Evolutionary conservation across 2,329 filamentous ascomycete species (phyloP).

Genomic region (Colletotrichum melonis): DNA sequence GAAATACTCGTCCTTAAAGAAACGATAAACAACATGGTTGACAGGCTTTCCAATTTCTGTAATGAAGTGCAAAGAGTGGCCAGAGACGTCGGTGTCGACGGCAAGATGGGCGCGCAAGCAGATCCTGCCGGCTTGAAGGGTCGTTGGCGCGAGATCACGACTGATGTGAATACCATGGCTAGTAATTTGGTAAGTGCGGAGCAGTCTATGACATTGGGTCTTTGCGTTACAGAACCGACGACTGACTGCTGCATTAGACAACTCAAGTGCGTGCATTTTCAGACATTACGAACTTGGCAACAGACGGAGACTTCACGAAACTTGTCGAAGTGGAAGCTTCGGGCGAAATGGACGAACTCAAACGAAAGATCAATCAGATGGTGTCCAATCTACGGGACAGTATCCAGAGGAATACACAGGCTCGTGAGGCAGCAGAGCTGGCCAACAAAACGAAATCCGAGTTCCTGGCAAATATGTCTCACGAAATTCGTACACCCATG

Average conservation of each 20-base stretch:
- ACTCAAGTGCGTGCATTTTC: constrained; percentile 98
- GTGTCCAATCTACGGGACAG: constrained; percentile 94
- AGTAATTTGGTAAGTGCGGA: constrained; percentile 65
- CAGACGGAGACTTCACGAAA: constrained; percentile 96
- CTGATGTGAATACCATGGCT: constrained; percentile 94
- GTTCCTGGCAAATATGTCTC: constrained; percentile 98
- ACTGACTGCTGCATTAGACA: constrained; percentile 70
- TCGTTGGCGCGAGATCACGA: constrained; percentile 98
- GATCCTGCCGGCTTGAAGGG: constrained; percentile 93
- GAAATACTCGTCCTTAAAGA: constrained; percentile 95
- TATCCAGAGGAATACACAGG: constrained; percentile 96
- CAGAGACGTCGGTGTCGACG: constrained; percentile 95
- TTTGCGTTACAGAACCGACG: constrained; percentile 30
- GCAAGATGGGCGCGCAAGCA: constrained; percentile 98
- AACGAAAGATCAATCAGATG: constrained; percentile 99
- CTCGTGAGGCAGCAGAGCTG: constrained; percentile 93
- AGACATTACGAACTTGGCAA: constrained; percentile 97
- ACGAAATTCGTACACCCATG: constrained; percentile 97
- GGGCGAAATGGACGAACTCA: constrained; percentile 98
- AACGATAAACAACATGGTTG: constrained; percentile 99
- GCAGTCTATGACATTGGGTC: background rate
- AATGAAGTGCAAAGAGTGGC: constrained; percentile 96
- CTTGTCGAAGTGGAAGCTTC: constrained; percentile 97
- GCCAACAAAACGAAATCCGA: constrained; percentile 99
- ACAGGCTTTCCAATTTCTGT: constrained; percentile 93